Evolutionary conservation across 1,284 basidiomycete species (phyloP).

Genomic region (Chalciporus sp.): DNA sequence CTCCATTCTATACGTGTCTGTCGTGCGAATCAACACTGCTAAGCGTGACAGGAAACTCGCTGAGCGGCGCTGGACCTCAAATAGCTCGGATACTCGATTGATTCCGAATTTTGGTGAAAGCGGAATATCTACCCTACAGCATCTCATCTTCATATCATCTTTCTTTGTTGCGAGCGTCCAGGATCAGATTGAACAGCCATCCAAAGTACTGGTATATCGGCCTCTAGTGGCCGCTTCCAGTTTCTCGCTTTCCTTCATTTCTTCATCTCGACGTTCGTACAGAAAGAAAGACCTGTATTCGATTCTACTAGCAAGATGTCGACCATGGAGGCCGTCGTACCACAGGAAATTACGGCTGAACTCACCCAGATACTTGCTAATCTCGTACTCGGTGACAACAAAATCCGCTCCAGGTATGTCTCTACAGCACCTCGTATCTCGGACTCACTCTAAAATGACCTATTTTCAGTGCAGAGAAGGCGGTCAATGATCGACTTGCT

Average conservation of each 20-base stretch:
- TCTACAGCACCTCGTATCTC: not conserved
- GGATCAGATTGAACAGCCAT: not conserved
- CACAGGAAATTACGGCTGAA: constrained; percentile 67
- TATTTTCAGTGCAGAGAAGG: constrained; percentile 65
- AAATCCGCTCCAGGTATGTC: constrained; percentile 60
- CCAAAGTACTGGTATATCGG: not conserved
- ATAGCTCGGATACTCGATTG: not conserved
- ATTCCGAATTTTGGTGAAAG: constrained; percentile 4
- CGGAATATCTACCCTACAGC: not conserved
- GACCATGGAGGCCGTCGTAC: constrained; percentile 50
- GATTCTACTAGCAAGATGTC: not conserved
- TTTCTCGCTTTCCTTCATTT: not conserved
- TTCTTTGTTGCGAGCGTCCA: not conserved
- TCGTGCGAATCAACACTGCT: not conserved
- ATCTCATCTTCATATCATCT: not conserved
- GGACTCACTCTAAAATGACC: constrained; percentile 4
- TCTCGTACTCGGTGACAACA: constrained; percentile 78
- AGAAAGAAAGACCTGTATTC: not conserved
- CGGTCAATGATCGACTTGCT: constrained; percentile 73
- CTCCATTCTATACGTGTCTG: too few species aligned
- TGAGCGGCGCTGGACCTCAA: constrained; percentile 9
- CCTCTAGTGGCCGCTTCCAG: not conserved
- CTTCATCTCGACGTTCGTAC: constrained; percentile 4
- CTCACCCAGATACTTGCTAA: constrained; percentile 82
- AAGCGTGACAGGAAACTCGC: not conserved